Evolutionary conservation across 768 basidiomycete genomes (phyloP).

Genomic region (Trametes cingulata): DNA sequence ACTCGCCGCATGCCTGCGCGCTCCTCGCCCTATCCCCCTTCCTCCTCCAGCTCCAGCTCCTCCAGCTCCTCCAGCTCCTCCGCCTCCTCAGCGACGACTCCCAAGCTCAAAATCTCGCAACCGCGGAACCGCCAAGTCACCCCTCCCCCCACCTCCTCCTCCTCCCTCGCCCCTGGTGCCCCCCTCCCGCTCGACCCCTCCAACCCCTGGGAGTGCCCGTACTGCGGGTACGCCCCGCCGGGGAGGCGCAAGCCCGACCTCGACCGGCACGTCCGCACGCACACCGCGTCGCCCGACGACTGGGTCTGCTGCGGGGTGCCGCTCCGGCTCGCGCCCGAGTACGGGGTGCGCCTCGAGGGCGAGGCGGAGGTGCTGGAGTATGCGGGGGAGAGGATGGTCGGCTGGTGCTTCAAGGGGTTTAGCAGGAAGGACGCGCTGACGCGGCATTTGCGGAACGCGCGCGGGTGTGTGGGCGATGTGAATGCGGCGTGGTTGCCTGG

Average conservation of each 20-base stretch:
- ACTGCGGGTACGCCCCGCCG: conserved; percentile 19
- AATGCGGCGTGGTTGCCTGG: not conserved
- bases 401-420: conserved; percentile 21
- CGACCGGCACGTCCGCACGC: conserved; percentile 24
- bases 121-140: no score
- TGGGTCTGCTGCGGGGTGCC: conserved; percentile 27
- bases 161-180: no score
- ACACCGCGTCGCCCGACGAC: conserved; percentile 6
- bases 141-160: no score
- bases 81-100: no score
- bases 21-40: no score
- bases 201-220: not conserved
- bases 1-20: no score
- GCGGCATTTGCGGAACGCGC: conserved; percentile 15
- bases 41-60: no score
- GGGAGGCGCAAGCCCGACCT: conserved; percentile 23
- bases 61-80: no score
- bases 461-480: not conserved
- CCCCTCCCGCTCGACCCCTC: no score
- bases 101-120: no score
- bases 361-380: conserved; percentile 1
- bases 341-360: not conserved
- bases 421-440: conserved; percentile 22
- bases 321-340: not conserved
- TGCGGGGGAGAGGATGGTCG: conserved; percentile 19